Evolutionary conservation across 495 filamentous ascomycete genomes (phyloP).

Genomic region (Aspergillus ostianus): DNA sequence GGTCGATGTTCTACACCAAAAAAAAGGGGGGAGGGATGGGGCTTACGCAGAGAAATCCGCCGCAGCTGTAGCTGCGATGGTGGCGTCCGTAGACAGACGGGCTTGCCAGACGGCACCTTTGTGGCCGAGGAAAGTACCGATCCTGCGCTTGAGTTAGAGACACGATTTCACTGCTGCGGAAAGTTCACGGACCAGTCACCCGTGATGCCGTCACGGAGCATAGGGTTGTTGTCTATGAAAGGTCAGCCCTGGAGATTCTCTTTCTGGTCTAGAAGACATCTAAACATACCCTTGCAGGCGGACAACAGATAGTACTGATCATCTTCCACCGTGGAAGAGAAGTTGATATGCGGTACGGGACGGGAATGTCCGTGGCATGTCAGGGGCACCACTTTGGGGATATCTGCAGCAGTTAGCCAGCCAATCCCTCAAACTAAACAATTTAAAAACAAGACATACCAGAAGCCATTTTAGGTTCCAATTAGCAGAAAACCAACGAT

Average conservation of each 20-base stretch:
- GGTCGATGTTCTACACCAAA: background rate
- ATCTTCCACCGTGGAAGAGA: conserved; percentile 82
- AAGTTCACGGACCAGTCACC: conserved; percentile 74
- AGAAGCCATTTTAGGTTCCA: conserved; percentile 24
- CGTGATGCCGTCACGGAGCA: conserved; percentile 95
- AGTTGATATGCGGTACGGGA: conserved; percentile 91
- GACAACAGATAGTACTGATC: conserved; percentile 93
- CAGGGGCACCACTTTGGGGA: conserved; percentile 77
- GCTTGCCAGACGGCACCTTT: conserved; percentile 98
- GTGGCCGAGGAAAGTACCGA: conserved; percentile 96
- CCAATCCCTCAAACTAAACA: too few relatives aligned
- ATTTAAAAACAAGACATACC: conserved; percentile 15
- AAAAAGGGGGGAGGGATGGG: conserved; percentile 3
- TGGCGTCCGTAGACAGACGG: conserved; percentile 82
- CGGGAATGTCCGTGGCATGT: conserved; percentile 98
- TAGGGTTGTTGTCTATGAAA: conserved; percentile 83
- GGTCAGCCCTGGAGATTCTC: conserved; percentile 4
- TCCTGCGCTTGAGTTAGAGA: conserved; percentile 51
- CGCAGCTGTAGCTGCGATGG: conserved; percentile 84
- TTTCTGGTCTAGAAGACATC: background rate
- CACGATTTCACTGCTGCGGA: background rate
- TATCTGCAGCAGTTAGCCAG: conserved; percentile 40
- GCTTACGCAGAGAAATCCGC: conserved; percentile 93
- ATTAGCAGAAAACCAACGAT: conserved; percentile 11
- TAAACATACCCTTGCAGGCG: conserved; percentile 84